phyloP scores from a whole-genome alignment of 2,329 filamentous ascomycete species.

The Xylariaceae sp. region DNA sequence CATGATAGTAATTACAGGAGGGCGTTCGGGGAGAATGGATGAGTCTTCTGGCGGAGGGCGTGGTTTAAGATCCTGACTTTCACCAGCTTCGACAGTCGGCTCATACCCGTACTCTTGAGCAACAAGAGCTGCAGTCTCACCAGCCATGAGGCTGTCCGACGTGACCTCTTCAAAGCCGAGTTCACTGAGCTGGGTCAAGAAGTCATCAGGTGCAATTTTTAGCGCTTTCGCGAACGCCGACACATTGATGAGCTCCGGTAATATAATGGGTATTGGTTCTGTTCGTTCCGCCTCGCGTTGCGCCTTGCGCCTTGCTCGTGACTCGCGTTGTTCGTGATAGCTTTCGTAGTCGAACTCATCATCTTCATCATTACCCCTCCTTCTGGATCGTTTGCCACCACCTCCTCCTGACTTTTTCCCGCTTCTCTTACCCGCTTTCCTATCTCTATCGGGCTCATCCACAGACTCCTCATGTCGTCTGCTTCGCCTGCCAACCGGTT shows the following conservation, averaged over 20 bases:
- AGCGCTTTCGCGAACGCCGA: constrained; percentile 73
- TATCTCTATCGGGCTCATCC: constrained; percentile 3
- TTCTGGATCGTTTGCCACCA: constrained; percentile 13
- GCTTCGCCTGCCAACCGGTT: constrained; percentile 6
- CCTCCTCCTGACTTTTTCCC: too few species aligned
- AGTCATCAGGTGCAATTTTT: constrained; percentile 65
- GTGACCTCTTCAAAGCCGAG: constrained; percentile 87
- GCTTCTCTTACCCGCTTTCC: too few species aligned
- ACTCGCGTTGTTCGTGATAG: constrained; percentile 40
- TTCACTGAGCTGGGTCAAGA: constrained; percentile 71
- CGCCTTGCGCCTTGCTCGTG: constrained; percentile 39
- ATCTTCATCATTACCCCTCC: constrained; percentile 27
- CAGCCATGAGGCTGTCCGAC: constrained; percentile 80
- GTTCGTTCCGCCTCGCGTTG: constrained; percentile 33
- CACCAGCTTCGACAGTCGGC: constrained; percentile 66
- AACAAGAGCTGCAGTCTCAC: constrained; percentile 85
- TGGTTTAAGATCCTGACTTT: constrained; percentile 66
- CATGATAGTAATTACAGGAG: constrained; percentile 98
- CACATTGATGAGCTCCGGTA: constrained; percentile 93
- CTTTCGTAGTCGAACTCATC: constrained; percentile 27
- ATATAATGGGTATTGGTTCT: constrained; percentile 58
- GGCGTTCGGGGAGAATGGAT: constrained; percentile 65
- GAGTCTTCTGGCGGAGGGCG: constrained; percentile 66
- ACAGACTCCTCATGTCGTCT: constrained; percentile 5
- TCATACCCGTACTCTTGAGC: constrained; percentile 92